A percentile compares a stretch with the other conserved stretches of the same genome.
Evolutionary conservation across 169 alveolate genomes (phyloP).

Genomic region (Eimeria falciformis): DNA sequence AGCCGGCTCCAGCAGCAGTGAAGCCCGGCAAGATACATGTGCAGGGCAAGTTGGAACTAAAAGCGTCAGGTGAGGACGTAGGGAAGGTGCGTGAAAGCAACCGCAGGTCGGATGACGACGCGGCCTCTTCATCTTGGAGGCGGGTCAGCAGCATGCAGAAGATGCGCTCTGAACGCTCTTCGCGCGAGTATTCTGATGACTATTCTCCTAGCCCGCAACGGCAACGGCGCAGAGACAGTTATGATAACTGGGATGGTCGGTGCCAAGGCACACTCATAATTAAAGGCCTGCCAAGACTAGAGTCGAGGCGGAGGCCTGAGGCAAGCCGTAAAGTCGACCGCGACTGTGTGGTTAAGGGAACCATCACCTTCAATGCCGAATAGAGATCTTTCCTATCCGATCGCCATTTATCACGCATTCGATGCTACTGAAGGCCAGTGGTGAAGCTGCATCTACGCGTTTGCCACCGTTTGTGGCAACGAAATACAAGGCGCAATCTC

Average conservation of each 20-base stretch:
- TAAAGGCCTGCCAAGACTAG: constrained; percentile 51
- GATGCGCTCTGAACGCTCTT: constrained; percentile 21
- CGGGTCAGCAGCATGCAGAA: constrained; percentile 58
- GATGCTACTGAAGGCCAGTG: neutral
- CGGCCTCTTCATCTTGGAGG: neutral
- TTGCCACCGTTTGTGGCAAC: too few relatives aligned
- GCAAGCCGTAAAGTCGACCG: constrained; percentile 6
- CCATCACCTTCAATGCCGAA: constrained; percentile 31
- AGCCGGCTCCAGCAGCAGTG: too few relatives aligned
- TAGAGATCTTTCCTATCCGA: neutral
- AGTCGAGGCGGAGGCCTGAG: neutral
- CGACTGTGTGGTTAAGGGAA: constrained; percentile 49
- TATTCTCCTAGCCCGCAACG: neutral
- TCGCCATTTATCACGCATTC: neutral
- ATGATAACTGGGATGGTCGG: constrained; percentile 47
- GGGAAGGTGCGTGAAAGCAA: neutral
- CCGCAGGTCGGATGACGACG: constrained; percentile 21
- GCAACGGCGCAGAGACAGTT: constrained; percentile 13
- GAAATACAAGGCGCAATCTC: too few relatives aligned
- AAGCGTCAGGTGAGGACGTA: neutral
- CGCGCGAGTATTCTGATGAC: constrained; percentile 25
- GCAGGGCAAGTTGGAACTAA: constrained; percentile 43
- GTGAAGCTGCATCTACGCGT: neutral
- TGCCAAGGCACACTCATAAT: constrained; percentile 44
- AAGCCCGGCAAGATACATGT: constrained; percentile 30